Base-by-base conservation (phyloP, 129 eudicot genomes). In the Scalesia atractyloides region DNA sequence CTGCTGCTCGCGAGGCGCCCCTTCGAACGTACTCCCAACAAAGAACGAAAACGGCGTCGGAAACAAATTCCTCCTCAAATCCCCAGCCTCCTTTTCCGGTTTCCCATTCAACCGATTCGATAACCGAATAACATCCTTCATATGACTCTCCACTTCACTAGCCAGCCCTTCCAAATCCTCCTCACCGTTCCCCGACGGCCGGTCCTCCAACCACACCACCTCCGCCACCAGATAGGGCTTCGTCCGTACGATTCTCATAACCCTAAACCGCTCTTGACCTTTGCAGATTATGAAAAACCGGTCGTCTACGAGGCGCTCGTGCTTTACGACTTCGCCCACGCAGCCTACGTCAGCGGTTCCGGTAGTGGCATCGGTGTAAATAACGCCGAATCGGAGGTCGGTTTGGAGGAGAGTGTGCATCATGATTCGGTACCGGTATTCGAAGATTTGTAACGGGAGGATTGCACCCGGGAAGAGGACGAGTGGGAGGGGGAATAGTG, bases 1-100 rank as follows among this genome's bases (percentile, higher is more conserved):
- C 80, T 92, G 97, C 86, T 92, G 97, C 83, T 92, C 97, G 18
- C 91, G 70, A 8, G 97, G 97, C 13, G 97, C 97, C 3, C 97
- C 97, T 44, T 92, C 97, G 58, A 92, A 92, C 51, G 97, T 92
- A 36, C 97, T 92, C 67, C 91, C 97, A 0, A 92, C 97, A 20
- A 92, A 92, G 64, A 92, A 92, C 73, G 96, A 88, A 75, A 92
- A 92, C 33, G 97, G 96, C 18, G 97, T 92, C 20, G 97, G 97
- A 56, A 86, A 92, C n/a, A 92, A 59, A 73, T 89, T 92, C 87
- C 91, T 74, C 65, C 97, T 69, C 78, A 92, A 79, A 73, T 92
- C 97, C 62, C 77, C 84, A 11, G 81, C 82, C 72, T 92, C 89
- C 47, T 92, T 88, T 79, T 92, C 96, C 47, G 86, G 83, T 19